phyloP scores from a whole-genome alignment of 2,329 filamentous ascomycete species.

The Emergomyces orientalis region DNA sequence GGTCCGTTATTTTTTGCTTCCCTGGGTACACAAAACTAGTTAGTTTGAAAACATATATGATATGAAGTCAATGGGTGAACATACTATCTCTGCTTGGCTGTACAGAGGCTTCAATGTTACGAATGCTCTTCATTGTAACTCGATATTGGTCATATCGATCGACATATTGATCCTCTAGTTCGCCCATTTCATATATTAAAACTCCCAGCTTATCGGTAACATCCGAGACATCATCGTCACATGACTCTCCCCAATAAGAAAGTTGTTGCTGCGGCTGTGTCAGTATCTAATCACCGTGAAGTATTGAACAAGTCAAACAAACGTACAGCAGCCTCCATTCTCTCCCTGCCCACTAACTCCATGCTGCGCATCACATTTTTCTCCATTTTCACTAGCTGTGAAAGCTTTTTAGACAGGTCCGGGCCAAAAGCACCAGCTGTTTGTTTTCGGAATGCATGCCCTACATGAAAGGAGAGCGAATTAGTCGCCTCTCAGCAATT shows the following conservation, averaged over 20 bases:
- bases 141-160: conserved; percentile 99
- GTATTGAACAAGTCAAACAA: neutral
- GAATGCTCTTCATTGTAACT: conserved; percentile 97
- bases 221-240: conserved; percentile 96
- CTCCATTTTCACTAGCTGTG: conserved; percentile 98
- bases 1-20: conserved; percentile 98
- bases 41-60: neutral
- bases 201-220: conserved; percentile 98
- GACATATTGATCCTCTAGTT: conserved; percentile 96
- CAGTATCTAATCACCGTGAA: conserved; percentile 12
- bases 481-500: neutral
- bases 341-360: conserved; percentile 87
- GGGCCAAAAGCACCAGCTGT: conserved; percentile 52
- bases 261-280: conserved; percentile 72
- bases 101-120: conserved; percentile 97
- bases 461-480: conserved; percentile 29
- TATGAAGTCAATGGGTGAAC: conserved; percentile 8
- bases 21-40: conserved; percentile 42
- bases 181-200: conserved; percentile 94
- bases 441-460: conserved; percentile 52
- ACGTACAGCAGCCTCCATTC: conserved; percentile 96
- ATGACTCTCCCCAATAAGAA: conserved; percentile 90
- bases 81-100: conserved; percentile 77
- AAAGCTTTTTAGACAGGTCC: conserved; percentile 94
- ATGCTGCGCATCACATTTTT: conserved; percentile 99